Base-by-base conservation (phyloP, 805 yeast species). In the Saturnispora zaruensis region DNA sequence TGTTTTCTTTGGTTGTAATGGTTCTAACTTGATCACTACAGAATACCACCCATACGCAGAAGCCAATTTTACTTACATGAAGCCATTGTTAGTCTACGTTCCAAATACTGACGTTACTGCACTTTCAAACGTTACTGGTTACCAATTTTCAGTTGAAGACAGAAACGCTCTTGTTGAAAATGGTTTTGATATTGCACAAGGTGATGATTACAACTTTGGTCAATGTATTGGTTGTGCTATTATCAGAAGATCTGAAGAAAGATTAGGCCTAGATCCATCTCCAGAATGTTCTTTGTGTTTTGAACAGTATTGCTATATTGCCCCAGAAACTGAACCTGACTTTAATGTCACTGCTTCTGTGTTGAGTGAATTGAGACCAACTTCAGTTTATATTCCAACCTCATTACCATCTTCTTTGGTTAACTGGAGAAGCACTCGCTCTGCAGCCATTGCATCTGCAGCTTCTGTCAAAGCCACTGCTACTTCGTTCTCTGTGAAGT, bases 221-320 rank as follows among this genome's bases (percentile, higher is more conserved):
- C 73, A 79, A 28, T 87, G 96, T 70, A 74, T 87, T 25, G 85
- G 85, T 3, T 87, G 96, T 72, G 95, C 95, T 6, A 75, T 87
- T 42, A 74, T 87, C 48, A 79, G 84, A 66, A 78, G 96, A 63
- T 76, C 82, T 30, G 82, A 81, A 61, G 91, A 87, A 66, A 73
- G 87, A 58, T 63, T 71, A 30, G 77, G 77, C 25, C 66, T 70
- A 26, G 70, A 82, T 79, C 54, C 55, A 13, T 56, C 58, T 9
- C 56, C 56, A 25, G 85, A 84, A 59, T 87, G 96, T 68, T 62
- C 74, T 51, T 51, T 67, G 46, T 87, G 96, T 63, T 86, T 87
- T 64, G 61, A 68, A 9, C 71, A 69, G 23, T 86, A 87, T 65
- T 87, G 96, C 66, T 87, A 57, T 47, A 53, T 51, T 43, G 33